Evolutionary conservation across 2,329 filamentous ascomycete genomes (phyloP), one percentile per base, ranked within the genome.

Genomic region (Tolypocladium sp.): DNA sequence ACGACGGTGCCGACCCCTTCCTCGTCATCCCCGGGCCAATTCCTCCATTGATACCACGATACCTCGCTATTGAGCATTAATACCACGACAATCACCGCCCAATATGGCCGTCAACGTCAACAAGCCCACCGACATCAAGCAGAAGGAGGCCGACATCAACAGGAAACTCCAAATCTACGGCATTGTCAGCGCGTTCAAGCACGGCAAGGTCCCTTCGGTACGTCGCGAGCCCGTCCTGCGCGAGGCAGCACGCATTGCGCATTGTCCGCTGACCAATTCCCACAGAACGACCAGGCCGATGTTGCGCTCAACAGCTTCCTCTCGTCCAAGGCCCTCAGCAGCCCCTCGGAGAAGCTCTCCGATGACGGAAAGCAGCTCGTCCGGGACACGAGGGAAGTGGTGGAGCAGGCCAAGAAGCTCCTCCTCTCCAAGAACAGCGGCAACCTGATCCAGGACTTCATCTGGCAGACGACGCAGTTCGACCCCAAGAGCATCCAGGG

Each of bases 141-240:
- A 83, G 73, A 93, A 92, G 82, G 91, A 96, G 78, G 83, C 82
- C 65, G 87, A 96, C 73, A 88, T 97, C 76, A 94, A 94, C 76
- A 85, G 87, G 72, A 99, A 99, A 80, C 86, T 99, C 57, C 92
- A 97, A 76, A 77, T 97, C 42, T 99, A 95, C 70, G 94, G 93
- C 69, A 97, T 97, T 74, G 84, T 87, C 76, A 76, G 73, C 80
- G 93, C 92, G 57, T 97, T 97, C 74, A 82, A 89, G 70, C 84
- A 86, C 66, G 92, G 92, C 79, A 97, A 97, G 75, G 87, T 92
- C 53, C 93, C 93, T 63, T 96, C 92, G 68, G 86, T 92, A 83
- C 71, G 86, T 79, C 56, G 1, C 13, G 40, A 8, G 3, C 40
- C n/a, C 9, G 4, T n/a, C 12, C 30, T 33, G 25, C 33, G 30